Percentiles rank a stretch among this genome's conserved stretches.
Conservation (phyloP, 108 stramenopile species). For the Pelagomonas calceolata region DNA sequence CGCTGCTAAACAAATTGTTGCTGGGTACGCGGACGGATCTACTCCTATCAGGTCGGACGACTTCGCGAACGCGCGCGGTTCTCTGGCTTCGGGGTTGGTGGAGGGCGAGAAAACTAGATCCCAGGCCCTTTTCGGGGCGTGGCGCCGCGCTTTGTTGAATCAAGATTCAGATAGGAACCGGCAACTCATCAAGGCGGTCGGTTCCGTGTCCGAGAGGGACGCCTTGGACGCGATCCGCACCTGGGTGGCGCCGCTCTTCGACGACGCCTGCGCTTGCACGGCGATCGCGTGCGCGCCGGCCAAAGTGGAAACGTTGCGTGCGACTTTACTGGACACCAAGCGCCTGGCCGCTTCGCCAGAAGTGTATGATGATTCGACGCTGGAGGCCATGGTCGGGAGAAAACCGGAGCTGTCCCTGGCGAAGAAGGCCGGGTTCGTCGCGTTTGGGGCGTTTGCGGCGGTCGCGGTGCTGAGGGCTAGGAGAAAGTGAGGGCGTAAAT, state of each 20-base stretch:
- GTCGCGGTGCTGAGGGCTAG: no score
- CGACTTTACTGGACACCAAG: neutral
- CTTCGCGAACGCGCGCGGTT: constrained; percentile 34
- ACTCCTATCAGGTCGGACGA: constrained; percentile 18
- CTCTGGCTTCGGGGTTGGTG: constrained; percentile 34
- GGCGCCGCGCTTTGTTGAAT: constrained; percentile 26
- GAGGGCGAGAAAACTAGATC: constrained; percentile 19
- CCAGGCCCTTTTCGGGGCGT: constrained; percentile 24
- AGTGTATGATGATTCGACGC: no score
- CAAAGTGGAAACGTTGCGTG: neutral
- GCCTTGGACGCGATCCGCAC: constrained; percentile 26
- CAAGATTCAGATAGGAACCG: constrained; percentile 33
- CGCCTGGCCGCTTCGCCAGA: no score
- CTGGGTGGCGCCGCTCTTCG: constrained; percentile 30
- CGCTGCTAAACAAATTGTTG: constrained; percentile 29
- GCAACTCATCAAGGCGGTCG: constrained; percentile 15
- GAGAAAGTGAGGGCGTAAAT: no score
- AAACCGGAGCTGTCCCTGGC: no score
- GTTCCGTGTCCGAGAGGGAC: constrained; percentile 21
- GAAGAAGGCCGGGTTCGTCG: no score
- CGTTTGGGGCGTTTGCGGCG: no score
- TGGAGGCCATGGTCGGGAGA: no score
- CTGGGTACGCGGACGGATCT: constrained; percentile 27
- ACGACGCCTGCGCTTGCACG: neutral
- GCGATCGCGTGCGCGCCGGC: neutral